Base-by-base conservation (phyloP, 2,329 filamentous ascomycete genomes). In the Tolypocladium cylindrosporum region DNA sequence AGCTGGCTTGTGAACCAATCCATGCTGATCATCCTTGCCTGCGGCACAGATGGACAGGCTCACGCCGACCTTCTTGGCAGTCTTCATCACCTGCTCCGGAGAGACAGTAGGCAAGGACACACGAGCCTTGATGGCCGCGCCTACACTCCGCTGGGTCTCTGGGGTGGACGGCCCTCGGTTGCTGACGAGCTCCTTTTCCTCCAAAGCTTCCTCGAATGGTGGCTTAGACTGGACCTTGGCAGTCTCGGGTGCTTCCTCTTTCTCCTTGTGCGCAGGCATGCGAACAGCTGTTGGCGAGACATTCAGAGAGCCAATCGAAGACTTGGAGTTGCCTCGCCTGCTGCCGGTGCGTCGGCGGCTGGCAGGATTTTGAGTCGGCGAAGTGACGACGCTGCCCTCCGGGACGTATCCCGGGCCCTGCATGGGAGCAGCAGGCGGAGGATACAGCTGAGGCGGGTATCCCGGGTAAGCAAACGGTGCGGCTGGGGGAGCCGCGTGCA, bases 141-240 rank as follows among this genome's bases (percentile, higher is more conserved):
- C 34, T 19, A 41, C 60, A 40, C 56, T 61, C n/a, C 34, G 21
- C 19, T 61, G 56, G 39, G 60, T 60, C 34, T 54, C 45, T 6
- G 60, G 61, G 13, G 60, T 57, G n/a, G 16, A 21, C 21, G 27
- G 43, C 11, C 34, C 57, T 24, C n/a, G 37, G 16, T 21, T 31
- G 24, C 34, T 41, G 11, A 40, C 19, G 13, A 54, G 41, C 5
- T 61, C 61, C 4, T 57, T 55, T 43, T 61, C 59, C 6, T 56
- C 52, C 37, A 69, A 36, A 0, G 59, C 61, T 51, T 71, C 68
- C 45, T 72, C 70, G 1, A 63, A 63, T 2, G 65, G 63, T 10
- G 66, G 66, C 57, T 73, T 72, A 8, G 67, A 68, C 55, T 68
- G 69, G 7, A 54, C 34, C 48, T 59, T 37, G 34, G 51, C 55